These are phyloP conservation scores for Tetracladium setigerum DNA, from an alignment of 495 filamentous ascomycete species.

Conservation along the genomic window DNA sequence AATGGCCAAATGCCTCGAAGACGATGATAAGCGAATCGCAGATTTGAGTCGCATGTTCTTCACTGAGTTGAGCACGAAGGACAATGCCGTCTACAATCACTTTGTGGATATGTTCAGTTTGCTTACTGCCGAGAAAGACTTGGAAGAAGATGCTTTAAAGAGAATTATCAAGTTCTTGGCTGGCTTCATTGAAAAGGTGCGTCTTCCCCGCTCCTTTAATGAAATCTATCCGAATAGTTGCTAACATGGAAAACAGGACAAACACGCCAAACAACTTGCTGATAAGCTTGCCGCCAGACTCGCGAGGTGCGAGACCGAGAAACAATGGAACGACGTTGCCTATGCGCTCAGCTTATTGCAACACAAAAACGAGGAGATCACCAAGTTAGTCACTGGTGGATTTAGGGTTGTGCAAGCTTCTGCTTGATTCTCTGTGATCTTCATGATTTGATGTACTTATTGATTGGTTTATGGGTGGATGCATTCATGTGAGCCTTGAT, in stretches of 20 bases:
- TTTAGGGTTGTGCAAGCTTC: constrained; percentile 73
- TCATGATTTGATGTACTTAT: not conserved
- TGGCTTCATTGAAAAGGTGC: constrained; percentile 94
- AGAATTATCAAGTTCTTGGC: constrained; percentile 88
- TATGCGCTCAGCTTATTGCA: constrained; percentile 83
- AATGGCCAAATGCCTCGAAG: constrained; percentile 98
- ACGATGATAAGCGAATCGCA: constrained; percentile 84
- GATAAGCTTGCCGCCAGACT: constrained; percentile 88
- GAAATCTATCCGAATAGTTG: not conserved
- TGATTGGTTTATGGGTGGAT: too few relatives aligned
- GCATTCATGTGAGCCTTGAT: too few relatives aligned
- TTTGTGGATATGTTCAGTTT: constrained; percentile 99
- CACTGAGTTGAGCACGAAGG: constrained; percentile 90
- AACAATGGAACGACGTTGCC: constrained; percentile 95
- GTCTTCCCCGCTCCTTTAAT: constrained; percentile 4
- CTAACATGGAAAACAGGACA: constrained; percentile 57
- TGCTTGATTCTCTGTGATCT: constrained; percentile 36
- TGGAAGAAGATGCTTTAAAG: constrained; percentile 78
- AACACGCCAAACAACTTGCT: constrained; percentile 92
- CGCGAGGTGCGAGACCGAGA: constrained; percentile 78
- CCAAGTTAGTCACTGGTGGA: constrained; percentile 71
- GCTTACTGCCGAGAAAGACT: constrained; percentile 68
- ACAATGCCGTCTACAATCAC: constrained; percentile 99
- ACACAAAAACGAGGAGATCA: constrained; percentile 97
- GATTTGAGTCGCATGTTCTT: constrained; percentile 98